Evolutionary conservation across 257 asterid genomes (phyloP).

Genomic region (Rhazya stricta): DNA sequence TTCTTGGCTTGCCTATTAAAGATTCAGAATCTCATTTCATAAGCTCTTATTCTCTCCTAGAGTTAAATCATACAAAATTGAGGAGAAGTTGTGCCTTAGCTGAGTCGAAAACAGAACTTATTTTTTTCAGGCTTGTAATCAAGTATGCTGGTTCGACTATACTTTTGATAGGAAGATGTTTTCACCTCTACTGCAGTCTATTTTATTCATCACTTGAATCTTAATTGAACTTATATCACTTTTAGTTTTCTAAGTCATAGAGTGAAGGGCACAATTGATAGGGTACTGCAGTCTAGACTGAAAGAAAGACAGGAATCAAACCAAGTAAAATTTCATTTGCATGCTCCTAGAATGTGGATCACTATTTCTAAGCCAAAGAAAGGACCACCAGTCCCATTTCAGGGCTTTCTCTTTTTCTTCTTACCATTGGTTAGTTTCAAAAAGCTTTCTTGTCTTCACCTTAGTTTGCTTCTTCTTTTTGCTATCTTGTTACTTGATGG

Average conservation of each 20-base stretch:
- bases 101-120: background rate
- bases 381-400: background rate
- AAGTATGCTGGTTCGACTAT: background rate
- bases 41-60: background rate
- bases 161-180: background rate
- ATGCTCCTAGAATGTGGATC: background rate
- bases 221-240: background rate
- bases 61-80: background rate
- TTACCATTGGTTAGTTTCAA: background rate
- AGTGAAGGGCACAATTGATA: background rate
- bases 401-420: background rate
- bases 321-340: background rate
- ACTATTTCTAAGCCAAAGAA: background rate
- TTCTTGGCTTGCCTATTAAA: background rate
- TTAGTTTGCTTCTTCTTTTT: background rate
- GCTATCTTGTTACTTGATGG: background rate
- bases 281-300: background rate
- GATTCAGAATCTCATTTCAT: background rate
- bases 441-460: background rate
- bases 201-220: background rate
- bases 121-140: background rate
- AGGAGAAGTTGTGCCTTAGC: background rate
- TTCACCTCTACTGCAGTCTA: background rate
- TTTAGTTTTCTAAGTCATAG: background rate
- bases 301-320: background rate